Percentiles rank a stretch among this genome's conserved stretches.
Conservation (phyloP, 2,329 filamentous ascomycete genomes). For the Aspergillus viridinutans region DNA sequence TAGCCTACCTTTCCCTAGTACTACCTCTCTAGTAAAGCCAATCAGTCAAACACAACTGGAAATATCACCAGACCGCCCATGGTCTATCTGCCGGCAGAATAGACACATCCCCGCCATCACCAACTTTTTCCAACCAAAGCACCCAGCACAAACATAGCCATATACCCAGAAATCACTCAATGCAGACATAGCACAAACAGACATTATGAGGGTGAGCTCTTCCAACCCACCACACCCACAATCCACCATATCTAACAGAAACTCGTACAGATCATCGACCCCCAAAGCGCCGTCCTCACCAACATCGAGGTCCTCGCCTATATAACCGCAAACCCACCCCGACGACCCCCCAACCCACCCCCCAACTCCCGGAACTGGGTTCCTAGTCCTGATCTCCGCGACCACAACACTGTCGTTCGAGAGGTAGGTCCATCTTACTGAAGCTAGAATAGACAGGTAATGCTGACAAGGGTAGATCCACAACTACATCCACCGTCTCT, state of each 20-base stretch:
- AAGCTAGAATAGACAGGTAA: no score
- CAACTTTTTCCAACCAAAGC: constrained; percentile 5
- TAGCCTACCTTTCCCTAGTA: neutral
- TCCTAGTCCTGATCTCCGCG: constrained; percentile 41
- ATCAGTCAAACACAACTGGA: neutral
- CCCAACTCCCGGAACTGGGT: constrained; percentile 35
- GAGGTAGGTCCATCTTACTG: constrained; percentile 29
- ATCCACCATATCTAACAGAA: neutral
- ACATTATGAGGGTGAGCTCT: constrained; percentile 22
- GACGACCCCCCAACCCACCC: constrained; percentile 37
- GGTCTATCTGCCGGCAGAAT: constrained; percentile 18
- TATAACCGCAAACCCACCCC: constrained; percentile 38
- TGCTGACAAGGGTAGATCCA: constrained; percentile 35
- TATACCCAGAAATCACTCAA: neutral
- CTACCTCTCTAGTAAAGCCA: constrained; percentile 1
- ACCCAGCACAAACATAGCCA: constrained; percentile 2
- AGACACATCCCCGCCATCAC: constrained; percentile 16
- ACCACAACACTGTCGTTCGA: constrained; percentile 44
- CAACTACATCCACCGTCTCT: constrained; percentile 38
- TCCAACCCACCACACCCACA: neutral
- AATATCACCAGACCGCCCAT: neutral
- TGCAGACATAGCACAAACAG: neutral
- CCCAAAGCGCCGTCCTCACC: constrained; percentile 42
- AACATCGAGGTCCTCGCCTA: constrained; percentile 44
- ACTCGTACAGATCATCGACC: constrained; percentile 37